A percentile compares a stretch with the other conserved stretches of the same genome.
These are phyloP conservation scores for Suhomyces pyralidae DNA, from an alignment of 805 yeast genomes.

Conservation along the genomic window DNA sequence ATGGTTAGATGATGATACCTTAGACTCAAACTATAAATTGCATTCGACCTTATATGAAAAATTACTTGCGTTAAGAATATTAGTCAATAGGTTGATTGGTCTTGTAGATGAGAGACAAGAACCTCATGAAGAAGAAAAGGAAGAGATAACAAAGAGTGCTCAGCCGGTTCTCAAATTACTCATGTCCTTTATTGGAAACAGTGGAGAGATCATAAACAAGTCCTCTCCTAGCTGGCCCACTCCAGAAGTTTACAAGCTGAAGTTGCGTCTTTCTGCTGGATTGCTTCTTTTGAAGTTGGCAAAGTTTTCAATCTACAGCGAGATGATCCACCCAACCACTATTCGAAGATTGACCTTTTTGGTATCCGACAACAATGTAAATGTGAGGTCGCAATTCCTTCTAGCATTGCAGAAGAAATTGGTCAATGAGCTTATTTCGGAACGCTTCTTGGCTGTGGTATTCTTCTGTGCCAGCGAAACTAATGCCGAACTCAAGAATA, in stretches of 20 bases:
- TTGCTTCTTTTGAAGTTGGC: conserved; percentile 62
- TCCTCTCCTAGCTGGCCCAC: conserved; percentile 51
- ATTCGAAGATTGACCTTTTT: conserved; percentile 53
- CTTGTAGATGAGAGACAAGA: not conserved
- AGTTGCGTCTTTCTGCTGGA: conserved; percentile 69
- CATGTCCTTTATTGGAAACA: conserved; percentile 62
- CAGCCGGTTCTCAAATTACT: conserved; percentile 67
- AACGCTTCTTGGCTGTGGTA: conserved; percentile 61
- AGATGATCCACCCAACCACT: conserved; percentile 50
- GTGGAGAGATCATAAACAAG: conserved; percentile 67
- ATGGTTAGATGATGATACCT: conserved; percentile 48
- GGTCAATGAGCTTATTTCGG: conserved; percentile 53
- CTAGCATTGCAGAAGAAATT: conserved; percentile 49
- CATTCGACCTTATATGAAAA: conserved; percentile 45
- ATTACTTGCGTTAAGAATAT: conserved; percentile 49
- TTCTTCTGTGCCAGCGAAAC: conserved; percentile 82
- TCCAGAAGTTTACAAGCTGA: conserved; percentile 58
- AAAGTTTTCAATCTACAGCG: conserved; percentile 48
- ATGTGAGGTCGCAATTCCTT: conserved; percentile 55
- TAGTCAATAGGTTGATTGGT: conserved; percentile 56
- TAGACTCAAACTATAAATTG: conserved; percentile 26
- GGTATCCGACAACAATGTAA: conserved; percentile 61
- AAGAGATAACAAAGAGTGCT: conserved; percentile 41
- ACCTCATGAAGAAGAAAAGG: conserved; percentile 25
- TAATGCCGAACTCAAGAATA: conserved; percentile 42